Conservation (phyloP, 345 rosid species). For the Eucalyptus tenuipes region DNA sequence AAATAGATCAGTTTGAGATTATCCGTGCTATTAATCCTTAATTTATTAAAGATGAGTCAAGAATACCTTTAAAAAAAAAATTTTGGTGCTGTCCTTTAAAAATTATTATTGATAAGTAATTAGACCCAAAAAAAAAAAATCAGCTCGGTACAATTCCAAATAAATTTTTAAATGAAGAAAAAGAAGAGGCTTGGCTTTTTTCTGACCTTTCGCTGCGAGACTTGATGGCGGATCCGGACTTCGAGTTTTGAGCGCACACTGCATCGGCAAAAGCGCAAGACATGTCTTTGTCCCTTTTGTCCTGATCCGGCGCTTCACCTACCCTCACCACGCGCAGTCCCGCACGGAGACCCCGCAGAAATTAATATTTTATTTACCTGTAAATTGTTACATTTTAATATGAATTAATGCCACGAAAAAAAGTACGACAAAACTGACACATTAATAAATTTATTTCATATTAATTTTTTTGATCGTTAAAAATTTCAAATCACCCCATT, state of each 20-base stretch:
- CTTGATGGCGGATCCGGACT: not conserved
- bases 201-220: not conserved
- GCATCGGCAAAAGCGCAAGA: not conserved
- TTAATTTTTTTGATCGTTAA: accelerated
- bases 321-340: not conserved
- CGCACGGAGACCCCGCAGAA: not conserved
- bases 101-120: accelerated
- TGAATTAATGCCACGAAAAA: not conserved
- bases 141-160: not conserved
- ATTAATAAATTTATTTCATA: too few species aligned
- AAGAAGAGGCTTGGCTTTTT: not conserved
- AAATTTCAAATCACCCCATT: too few species aligned
- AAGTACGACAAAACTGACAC: too few species aligned
- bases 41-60: accelerated
- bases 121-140: too few species aligned
- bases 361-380: not conserved
- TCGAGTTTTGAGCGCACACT: not conserved
- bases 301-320: not conserved
- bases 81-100: too few species aligned
- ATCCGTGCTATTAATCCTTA: not conserved
- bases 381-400: not conserved
- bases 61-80: not conserved
- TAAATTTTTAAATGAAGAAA: not conserved
- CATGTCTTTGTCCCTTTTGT: not conserved
- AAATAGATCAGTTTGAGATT: accelerated